Evolutionary conservation across 768 basidiomycete species (phyloP), one percentile per base, ranked within the genome.

Genomic region (Brasilioporus rufonigricans): DNA sequence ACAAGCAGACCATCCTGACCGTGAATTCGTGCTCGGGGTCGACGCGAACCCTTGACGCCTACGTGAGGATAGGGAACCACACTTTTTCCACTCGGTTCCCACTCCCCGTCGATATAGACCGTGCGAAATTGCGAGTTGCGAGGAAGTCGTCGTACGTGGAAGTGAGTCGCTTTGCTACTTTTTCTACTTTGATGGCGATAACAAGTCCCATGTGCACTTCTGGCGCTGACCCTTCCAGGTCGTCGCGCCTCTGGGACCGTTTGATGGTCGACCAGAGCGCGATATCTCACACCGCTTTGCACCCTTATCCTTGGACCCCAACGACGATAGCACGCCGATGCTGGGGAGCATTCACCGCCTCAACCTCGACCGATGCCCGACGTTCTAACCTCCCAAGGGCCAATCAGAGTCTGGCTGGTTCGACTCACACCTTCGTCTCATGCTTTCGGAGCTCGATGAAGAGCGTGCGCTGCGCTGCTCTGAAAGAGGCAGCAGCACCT

Each of bases 131-230:
- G 11, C 74, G 80, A 3, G 57, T 83, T n/a, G 83, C 83, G 10
- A 73, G 84, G 24, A 79, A 76, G 53, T 84, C 82, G 0, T 72
- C 67, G 5, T 85, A 81, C 49, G 67, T 85, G 1, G 73, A 71
- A 63, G 72, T 66, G 40, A 29, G 62, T 56, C 4, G 43, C 8
- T 11, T 16, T 33, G 9, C 26, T 1, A 21, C 13, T 32, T 32
- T 32, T 10, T 32, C 6, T 6, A 7, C 33, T n/a, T n/a, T n/a
- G n/a, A 14, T 33, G 33, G 7, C 1, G 33, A 4, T 33, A n/a
- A n/a, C n/a, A n/a, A n/a, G n/a, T n/a, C n/a, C n/a, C n/a, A n/a
- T n/a, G 18, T 27, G 27, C 16, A 29, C 41, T 13, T 2, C 29
- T 18, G 27, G 38, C 9, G 13, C 18, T 46, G 40, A 51, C 26